These are phyloP conservation scores for Plenodomus tracheiphilus DNA, from an alignment of 2,329 filamentous ascomycete species.

Conservation along the genomic window DNA sequence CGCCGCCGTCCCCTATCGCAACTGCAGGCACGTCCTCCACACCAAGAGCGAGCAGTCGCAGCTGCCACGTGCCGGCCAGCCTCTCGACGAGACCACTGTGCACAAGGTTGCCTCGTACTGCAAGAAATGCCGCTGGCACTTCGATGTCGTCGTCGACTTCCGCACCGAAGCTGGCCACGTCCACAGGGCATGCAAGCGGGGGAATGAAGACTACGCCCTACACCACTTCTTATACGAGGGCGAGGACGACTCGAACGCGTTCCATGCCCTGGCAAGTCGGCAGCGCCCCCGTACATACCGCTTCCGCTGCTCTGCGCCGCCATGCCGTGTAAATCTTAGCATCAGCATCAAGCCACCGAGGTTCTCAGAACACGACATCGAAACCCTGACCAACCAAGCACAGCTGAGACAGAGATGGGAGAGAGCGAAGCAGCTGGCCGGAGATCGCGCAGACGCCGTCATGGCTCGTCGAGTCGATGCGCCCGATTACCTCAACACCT, in stretches of 20 bases:
- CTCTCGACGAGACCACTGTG: constrained; percentile 44
- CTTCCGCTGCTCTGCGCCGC: constrained; percentile 63
- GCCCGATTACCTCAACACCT: constrained; percentile 60
- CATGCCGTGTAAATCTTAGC: constrained; percentile 58
- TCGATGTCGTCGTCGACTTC: constrained; percentile 61
- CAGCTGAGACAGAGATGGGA: constrained; percentile 58
- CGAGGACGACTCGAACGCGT: constrained; percentile 14
- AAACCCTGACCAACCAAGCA: constrained; percentile 58
- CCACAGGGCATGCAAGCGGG: constrained; percentile 45
- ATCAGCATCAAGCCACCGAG: constrained; percentile 58
- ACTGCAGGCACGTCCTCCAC: constrained; percentile 64
- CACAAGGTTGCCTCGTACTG: constrained; percentile 66
- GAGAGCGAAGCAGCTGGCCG: constrained; percentile 54
- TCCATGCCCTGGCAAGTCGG: constrained; percentile 18
- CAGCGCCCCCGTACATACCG: constrained; percentile 30
- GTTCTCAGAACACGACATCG: constrained; percentile 53
- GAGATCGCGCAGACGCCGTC: constrained; percentile 57
- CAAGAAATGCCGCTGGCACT: constrained; percentile 63
- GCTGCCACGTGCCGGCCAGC: constrained; percentile 49
- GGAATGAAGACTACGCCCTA: constrained; percentile 56
- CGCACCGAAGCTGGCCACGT: constrained; percentile 42
- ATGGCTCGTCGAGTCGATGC: constrained; percentile 59
- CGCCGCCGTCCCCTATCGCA: constrained; percentile 43
- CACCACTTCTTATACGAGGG: constrained; percentile 60
- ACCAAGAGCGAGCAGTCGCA: constrained; percentile 60